phyloP scores from a whole-genome alignment of 2,329 filamentous ascomycete species.

The Lasiodiplodia citricola region DNA sequence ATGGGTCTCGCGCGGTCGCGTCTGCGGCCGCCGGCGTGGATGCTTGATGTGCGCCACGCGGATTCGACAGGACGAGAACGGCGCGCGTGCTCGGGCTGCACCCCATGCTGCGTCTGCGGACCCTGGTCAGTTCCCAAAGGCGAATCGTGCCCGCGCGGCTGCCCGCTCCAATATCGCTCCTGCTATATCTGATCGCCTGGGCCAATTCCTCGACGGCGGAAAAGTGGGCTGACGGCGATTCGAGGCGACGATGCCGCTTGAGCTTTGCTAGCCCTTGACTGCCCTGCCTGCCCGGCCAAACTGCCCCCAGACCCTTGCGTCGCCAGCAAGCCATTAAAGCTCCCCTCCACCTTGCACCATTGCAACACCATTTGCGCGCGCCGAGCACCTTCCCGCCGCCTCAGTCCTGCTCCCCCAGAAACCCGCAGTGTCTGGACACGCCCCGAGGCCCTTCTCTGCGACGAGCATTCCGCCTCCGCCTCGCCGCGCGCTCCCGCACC shows the following conservation, averaged over 20 bases:
- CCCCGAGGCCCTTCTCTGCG: conserved; percentile 16
- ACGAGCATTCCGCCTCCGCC: conserved; percentile 19
- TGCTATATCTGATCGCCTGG: conserved; percentile 21
- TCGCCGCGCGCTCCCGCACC: neutral
- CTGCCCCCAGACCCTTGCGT: conserved; percentile 22
- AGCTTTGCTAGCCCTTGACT: conserved; percentile 20
- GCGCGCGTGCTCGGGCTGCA: conserved; percentile 19
- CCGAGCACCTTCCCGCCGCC: conserved; percentile 17
- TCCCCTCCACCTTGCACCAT: conserved; percentile 24
- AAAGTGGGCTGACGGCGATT: conserved; percentile 23
- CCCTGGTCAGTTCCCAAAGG: conserved; percentile 14
- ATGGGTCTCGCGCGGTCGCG: conserved; percentile 1
- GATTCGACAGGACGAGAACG: conserved; percentile 2
- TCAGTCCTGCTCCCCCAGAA: conserved; percentile 19
- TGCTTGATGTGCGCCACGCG: conserved; percentile 19
- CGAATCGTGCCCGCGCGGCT: conserved; percentile 20
- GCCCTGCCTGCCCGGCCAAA: conserved; percentile 13
- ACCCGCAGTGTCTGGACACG: conserved; percentile 16
- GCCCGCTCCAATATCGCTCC: conserved; percentile 17
- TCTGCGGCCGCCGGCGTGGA: conserved; percentile 12
- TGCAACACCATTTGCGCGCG: conserved; percentile 24
- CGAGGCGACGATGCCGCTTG: conserved; percentile 17
- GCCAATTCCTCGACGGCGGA: conserved; percentile 22
- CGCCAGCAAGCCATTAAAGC: conserved; percentile 20
- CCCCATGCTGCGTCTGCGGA: conserved; percentile 11